Conservation (phyloP, 805 yeast genomes). For the Wickerhamomyces pijperi region DNA sequence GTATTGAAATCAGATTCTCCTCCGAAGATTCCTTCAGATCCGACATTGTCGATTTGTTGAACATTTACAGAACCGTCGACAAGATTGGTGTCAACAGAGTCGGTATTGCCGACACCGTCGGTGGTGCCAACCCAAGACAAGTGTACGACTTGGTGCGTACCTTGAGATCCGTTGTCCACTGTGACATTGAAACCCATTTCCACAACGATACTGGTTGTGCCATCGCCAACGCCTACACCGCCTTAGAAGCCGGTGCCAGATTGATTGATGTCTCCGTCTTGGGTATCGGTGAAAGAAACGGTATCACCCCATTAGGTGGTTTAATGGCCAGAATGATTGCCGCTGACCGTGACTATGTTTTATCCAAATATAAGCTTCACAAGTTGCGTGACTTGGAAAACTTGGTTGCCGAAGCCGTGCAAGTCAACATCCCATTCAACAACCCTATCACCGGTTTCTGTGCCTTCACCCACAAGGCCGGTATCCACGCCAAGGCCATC, state of each 20-base stretch:
- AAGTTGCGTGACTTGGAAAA: slow-evolving; percentile 93
- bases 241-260: slow-evolving; percentile 94
- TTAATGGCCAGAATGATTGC: slow-evolving; percentile 99
- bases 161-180: slow-evolving; percentile 81
- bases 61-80: slow-evolving; percentile 93
- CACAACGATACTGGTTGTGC: slow-evolving; percentile 99
- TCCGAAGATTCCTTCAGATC: slow-evolving; percentile 97
- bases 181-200: slow-evolving; percentile 98
- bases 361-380: slow-evolving; percentile 89
- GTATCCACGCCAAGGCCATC: slow-evolving; percentile 97
- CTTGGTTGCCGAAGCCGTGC: slow-evolving; percentile 94
- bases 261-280: slow-evolving; percentile 90
- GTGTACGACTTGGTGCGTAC: slow-evolving; percentile 95
- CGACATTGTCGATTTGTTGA: slow-evolving; percentile 87
- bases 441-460: slow-evolving; percentile 99
- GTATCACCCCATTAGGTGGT: slow-evolving; percentile 95
- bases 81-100: slow-evolving; percentile 97
- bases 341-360: slow-evolving; percentile 92
- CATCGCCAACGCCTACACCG: slow-evolving; percentile 96
- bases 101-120: slow-evolving; percentile 98
- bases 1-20: slow-evolving; percentile 92
- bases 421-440: slow-evolving; percentile 94
- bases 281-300: slow-evolving; percentile 98
- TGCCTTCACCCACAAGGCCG: slow-evolving; percentile 99
- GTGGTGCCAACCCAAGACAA: slow-evolving; percentile 98